A percentile compares a stretch with the other conserved stretches of the same genome.
phyloP scores from a whole-genome alignment of 352 stramenopile genomes.

The Phytophthora hibernalis region DNA sequence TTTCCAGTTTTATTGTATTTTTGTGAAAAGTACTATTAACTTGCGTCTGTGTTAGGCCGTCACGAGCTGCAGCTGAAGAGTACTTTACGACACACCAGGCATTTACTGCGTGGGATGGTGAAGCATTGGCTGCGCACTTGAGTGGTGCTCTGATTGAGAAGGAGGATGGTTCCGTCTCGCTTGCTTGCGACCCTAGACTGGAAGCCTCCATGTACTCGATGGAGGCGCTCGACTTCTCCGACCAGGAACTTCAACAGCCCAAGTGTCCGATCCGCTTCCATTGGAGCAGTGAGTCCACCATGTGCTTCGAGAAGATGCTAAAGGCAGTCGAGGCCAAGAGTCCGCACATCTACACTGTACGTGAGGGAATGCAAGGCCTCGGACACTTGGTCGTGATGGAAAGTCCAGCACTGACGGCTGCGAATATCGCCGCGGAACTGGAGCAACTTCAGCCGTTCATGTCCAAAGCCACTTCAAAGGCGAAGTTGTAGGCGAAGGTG shows the following conservation, averaged over 20 bases:
- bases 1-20: neutral
- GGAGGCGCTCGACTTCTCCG: constrained; percentile 31
- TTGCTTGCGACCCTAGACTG: constrained; percentile 45
- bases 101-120: constrained; percentile 34
- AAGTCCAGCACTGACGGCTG: constrained; percentile 36
- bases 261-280: constrained; percentile 47
- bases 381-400: constrained; percentile 59
- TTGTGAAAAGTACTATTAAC: neutral
- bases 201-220: constrained; percentile 52
- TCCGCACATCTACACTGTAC: constrained; percentile 52
- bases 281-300: constrained; percentile 42
- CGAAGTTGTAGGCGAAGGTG: constrained; percentile 19
- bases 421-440: constrained; percentile 44
- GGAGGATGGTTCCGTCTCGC: constrained; percentile 25
- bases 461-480: neutral
- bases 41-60: constrained; percentile 12
- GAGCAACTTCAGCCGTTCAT: constrained; percentile 24
- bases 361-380: constrained; percentile 34
- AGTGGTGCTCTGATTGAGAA: constrained; percentile 23
- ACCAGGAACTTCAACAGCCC: constrained; percentile 33
- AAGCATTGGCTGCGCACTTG: constrained; percentile 34
- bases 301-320: constrained; percentile 44
- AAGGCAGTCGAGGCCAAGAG: constrained; percentile 31
- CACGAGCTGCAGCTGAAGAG: constrained; percentile 25
- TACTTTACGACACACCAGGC: constrained; percentile 19